Percentiles rank a stretch among this genome's conserved stretches.
Conservation (phyloP, 495 filamentous ascomycete genomes). For the Lichina pygmaea region DNA sequence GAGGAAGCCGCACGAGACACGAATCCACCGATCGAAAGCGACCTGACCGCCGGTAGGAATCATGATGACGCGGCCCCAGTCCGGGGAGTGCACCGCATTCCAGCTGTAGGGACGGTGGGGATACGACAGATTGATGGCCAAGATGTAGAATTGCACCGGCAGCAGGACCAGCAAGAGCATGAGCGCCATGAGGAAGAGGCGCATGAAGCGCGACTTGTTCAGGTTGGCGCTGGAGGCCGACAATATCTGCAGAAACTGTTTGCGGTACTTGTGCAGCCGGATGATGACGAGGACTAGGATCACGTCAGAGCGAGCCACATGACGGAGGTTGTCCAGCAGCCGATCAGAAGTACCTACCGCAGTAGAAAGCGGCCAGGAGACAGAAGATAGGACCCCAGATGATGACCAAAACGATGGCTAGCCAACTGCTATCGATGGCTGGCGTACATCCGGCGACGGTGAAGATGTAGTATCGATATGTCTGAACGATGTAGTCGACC, state of each 20-base stretch:
- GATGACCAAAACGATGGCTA: slow-evolving; percentile 32
- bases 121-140: slow-evolving; percentile 25
- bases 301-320: background rate
- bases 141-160: slow-evolving; percentile 32
- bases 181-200: slow-evolving; percentile 52
- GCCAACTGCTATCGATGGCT: slow-evolving; percentile 40
- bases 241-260: slow-evolving; percentile 30
- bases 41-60: slow-evolving; percentile 26
- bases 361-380: slow-evolving; percentile 35
- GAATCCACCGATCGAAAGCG: slow-evolving; percentile 39
- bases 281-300: slow-evolving; percentile 31
- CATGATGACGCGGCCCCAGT: slow-evolving; percentile 33
- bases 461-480: slow-evolving; percentile 43
- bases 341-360: slow-evolving; percentile 26
- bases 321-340: background rate
- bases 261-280: slow-evolving; percentile 41
- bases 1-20: slow-evolving; percentile 27
- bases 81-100: slow-evolving; percentile 23
- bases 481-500: slow-evolving; percentile 41
- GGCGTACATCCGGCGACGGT: slow-evolving; percentile 47
- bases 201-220: slow-evolving; percentile 43
- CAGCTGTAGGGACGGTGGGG: slow-evolving; percentile 23
- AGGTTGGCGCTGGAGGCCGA: slow-evolving; percentile 23
- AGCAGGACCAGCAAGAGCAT: slow-evolving; percentile 36
- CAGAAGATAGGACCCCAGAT: slow-evolving; percentile 41